A percentile compares a stretch with the other conserved stretches of the same genome.
Evolutionary conservation across 805 yeast species (phyloP).

Genomic region (Sungouiella thailandica): DNA sequence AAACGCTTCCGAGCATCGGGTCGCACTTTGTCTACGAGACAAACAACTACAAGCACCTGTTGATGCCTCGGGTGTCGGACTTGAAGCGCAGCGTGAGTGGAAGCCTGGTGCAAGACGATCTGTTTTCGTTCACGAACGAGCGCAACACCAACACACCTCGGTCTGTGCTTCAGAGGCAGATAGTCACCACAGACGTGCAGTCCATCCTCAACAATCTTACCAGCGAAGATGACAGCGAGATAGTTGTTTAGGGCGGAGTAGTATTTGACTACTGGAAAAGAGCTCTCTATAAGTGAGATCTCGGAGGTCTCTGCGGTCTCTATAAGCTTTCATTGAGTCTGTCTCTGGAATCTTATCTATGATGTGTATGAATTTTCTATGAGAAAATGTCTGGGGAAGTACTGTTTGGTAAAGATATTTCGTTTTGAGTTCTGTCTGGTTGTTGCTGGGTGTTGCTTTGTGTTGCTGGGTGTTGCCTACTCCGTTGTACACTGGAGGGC

Average conservation of each 20-base stretch:
- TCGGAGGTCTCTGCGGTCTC: too few species aligned
- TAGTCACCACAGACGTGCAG: slow-evolving; percentile 27
- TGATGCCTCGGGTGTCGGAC: slow-evolving; percentile 14
- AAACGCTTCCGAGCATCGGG: slow-evolving; percentile 3
- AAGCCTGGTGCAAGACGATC: slow-evolving; percentile 2
- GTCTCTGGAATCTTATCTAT: too few species aligned
- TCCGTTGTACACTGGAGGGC: too few species aligned
- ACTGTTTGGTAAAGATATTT: too few species aligned
- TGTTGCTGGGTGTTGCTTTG: too few species aligned
- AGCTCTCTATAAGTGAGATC: too few species aligned
- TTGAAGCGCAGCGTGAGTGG: slow-evolving; percentile 10
- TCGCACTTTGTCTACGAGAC: not conserved
- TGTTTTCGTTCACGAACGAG: slow-evolving; percentile 1
- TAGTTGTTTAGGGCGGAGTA: slow-evolving; percentile 12
- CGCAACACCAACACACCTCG: slow-evolving; percentile 12
- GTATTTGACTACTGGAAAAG: slow-evolving; percentile 1
- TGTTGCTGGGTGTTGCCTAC: too few species aligned
- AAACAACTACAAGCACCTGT: slow-evolving; percentile 1
- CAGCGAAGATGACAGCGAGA: slow-evolving; percentile 28
- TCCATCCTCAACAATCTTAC: slow-evolving; percentile 31
- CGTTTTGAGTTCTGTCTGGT: too few species aligned
- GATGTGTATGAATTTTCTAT: too few species aligned
- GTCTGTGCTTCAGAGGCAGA: slow-evolving; percentile 28
- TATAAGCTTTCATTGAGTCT: too few species aligned
- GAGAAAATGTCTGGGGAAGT: too few species aligned